These are phyloP conservation scores for Penicillium longicatenatum DNA, from an alignment of 495 filamentous ascomycete species.

Conservation along the genomic window DNA sequence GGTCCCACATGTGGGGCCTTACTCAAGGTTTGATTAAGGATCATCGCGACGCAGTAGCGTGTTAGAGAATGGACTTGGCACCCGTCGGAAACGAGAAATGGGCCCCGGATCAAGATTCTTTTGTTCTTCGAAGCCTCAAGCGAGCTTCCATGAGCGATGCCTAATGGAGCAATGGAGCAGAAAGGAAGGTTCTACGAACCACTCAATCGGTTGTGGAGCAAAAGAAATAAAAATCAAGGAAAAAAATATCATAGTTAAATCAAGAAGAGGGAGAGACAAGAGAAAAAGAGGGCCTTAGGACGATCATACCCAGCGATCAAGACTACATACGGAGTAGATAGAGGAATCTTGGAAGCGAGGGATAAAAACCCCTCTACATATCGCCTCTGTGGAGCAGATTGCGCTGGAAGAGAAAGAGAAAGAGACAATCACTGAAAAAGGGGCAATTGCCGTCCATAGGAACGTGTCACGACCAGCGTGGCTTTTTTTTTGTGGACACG, in stretches of 20 bases:
- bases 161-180: conserved; percentile 12
- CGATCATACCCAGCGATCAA: background rate
- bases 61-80: conserved; percentile 39
- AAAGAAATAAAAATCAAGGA: background rate
- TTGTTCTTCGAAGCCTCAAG: conserved; percentile 27
- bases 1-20: conserved; percentile 25
- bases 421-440: conserved; percentile 2
- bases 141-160: conserved; percentile 22
- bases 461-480: conserved; percentile 18
- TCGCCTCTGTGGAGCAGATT: background rate
- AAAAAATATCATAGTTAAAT: background rate
- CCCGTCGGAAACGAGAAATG: conserved; percentile 16
- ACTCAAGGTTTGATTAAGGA: conserved; percentile 51
- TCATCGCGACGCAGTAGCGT: conserved; percentile 39
- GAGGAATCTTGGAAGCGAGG: background rate
- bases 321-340: background rate
- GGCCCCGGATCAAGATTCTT: conserved; percentile 25
- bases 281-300: background rate
- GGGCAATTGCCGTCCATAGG: conserved; percentile 10
- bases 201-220: background rate
- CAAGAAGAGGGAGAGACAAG: background rate
- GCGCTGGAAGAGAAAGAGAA: background rate
- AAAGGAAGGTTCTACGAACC: conserved; percentile 24
- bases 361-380: background rate
- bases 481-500: conserved; percentile 15